These are phyloP conservation scores for Beauveria sp. DNA, from an alignment of 2,329 filamentous ascomycete species.

Conservation along the genomic window DNA sequence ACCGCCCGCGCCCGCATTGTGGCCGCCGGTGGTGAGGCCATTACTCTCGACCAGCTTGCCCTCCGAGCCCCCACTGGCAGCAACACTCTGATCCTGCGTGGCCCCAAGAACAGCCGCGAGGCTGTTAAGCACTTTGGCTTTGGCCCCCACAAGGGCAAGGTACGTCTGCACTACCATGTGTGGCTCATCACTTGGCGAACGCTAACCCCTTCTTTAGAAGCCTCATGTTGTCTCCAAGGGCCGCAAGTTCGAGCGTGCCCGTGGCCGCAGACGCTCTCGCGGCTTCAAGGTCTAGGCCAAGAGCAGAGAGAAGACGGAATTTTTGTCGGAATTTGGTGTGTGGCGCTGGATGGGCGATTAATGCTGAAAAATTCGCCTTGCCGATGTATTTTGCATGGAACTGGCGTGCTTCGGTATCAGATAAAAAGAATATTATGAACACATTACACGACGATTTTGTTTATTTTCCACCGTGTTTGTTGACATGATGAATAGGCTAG, in stretches of 20 bases:
- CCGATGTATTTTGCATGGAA: constrained; percentile 33
- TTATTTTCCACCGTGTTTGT: constrained; percentile 12
- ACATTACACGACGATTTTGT: not conserved
- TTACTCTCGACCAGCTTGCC: constrained; percentile 96
- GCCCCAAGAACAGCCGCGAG: constrained; percentile 97
- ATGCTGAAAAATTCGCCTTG: constrained; percentile 24
- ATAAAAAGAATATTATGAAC: constrained; percentile 22
- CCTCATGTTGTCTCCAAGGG: constrained; percentile 97
- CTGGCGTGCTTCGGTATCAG: constrained; percentile 43
- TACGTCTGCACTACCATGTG: constrained; percentile 32
- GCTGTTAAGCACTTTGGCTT: constrained; percentile 99
- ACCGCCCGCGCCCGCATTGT: constrained; percentile 90
- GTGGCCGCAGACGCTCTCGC: constrained; percentile 95
- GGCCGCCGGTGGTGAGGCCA: constrained; percentile 87
- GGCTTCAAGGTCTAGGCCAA: constrained; percentile 97
- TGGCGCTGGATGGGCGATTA: constrained; percentile 20
- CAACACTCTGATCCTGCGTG: constrained; percentile 95
- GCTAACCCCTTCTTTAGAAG: constrained; percentile 57
- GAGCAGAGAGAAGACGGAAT: not conserved
- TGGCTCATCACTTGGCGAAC: not conserved
- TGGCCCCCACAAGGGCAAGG: constrained; percentile 96
- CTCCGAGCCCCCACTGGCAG: constrained; percentile 89
- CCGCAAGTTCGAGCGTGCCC: constrained; percentile 98
- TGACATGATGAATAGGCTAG: constrained; percentile 20
- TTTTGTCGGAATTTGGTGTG: not conserved